These are phyloP conservation scores for Gynandropsis gynandra DNA, from an alignment of 345 rosid species.

Conservation along the genomic window DNA sequence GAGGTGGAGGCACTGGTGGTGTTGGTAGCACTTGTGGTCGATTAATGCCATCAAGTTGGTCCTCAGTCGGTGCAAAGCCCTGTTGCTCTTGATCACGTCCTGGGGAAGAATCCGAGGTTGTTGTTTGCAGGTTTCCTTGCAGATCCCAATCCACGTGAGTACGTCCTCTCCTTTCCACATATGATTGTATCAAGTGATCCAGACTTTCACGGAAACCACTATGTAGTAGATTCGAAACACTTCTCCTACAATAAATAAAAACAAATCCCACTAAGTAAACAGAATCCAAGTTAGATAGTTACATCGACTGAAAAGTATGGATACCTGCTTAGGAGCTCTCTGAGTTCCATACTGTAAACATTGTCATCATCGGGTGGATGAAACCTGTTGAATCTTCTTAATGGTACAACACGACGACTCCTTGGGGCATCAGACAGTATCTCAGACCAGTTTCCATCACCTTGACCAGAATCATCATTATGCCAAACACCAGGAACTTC, in stretches of 20 bases:
- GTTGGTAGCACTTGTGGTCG: constrained; percentile 66
- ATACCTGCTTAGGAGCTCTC: constrained; percentile 96
- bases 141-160: constrained; percentile 92
- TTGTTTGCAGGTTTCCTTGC: constrained; percentile 60
- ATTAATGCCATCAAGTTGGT: constrained; percentile 38
- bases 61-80: constrained; percentile 52
- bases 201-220: constrained; percentile 99
- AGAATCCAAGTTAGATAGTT: background rate
- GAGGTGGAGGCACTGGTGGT: constrained; percentile 90
- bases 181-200: constrained; percentile 91
- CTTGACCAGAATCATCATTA: constrained; percentile 45
- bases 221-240: constrained; percentile 92
- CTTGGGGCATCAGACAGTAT: constrained; percentile 56
- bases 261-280: constrained; percentile 8
- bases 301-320: background rate
- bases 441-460: constrained; percentile 54
- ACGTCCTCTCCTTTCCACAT: constrained; percentile 85
- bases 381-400: constrained; percentile 79
- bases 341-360: constrained; percentile 91
- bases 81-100: constrained; percentile 59
- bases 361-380: constrained; percentile 95
- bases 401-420: constrained; percentile 49
- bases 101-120: constrained; percentile 57
- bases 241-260: constrained; percentile 53
- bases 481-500: constrained; percentile 54